Evolutionary conservation across 1,284 basidiomycete genomes (phyloP).

Genomic region (Thecaphora thlaspeos): DNA sequence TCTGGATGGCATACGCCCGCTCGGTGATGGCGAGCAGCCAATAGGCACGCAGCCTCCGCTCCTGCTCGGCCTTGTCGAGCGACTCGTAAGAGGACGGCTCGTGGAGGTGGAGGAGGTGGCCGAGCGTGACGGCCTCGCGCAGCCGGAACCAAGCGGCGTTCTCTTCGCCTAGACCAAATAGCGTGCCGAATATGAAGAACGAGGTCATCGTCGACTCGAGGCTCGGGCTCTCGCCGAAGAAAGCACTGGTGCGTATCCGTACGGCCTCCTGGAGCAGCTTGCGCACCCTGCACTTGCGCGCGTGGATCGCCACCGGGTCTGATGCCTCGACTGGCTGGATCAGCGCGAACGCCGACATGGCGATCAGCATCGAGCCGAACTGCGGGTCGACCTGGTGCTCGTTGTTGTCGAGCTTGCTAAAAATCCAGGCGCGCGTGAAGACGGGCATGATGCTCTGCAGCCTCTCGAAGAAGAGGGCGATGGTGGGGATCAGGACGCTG

Average conservation of each 20-base stretch:
- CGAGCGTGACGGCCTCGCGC: conserved; percentile 48
- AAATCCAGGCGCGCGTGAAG: conserved; percentile 49
- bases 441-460: conserved; percentile 55
- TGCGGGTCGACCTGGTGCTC: conserved; percentile 48
- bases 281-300: conserved; percentile 23
- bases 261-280: conserved; percentile 35
- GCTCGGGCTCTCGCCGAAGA: conserved; percentile 37
- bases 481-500: conserved; percentile 44
- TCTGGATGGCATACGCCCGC: conserved; percentile 46
- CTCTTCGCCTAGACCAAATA: conserved; percentile 45
- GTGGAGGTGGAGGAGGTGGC: conserved; percentile 46
- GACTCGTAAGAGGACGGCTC: conserved; percentile 44
- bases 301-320: conserved; percentile 27
- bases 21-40: conserved; percentile 54
- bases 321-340: conserved; percentile 40
- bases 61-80: conserved; percentile 48
- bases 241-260: conserved; percentile 32
- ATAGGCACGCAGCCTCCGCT: conserved; percentile 45
- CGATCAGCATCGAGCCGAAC: conserved; percentile 51
- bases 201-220: conserved; percentile 38
- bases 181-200: conserved; percentile 49
- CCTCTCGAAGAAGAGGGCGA: conserved; percentile 53
- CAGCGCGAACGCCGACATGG: conserved; percentile 44
- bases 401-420: conserved; percentile 40
- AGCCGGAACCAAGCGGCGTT: conserved; percentile 45